phyloP scores from a whole-genome alignment of 164 flowering plant species.

The Houttuynia cordata region DNA sequence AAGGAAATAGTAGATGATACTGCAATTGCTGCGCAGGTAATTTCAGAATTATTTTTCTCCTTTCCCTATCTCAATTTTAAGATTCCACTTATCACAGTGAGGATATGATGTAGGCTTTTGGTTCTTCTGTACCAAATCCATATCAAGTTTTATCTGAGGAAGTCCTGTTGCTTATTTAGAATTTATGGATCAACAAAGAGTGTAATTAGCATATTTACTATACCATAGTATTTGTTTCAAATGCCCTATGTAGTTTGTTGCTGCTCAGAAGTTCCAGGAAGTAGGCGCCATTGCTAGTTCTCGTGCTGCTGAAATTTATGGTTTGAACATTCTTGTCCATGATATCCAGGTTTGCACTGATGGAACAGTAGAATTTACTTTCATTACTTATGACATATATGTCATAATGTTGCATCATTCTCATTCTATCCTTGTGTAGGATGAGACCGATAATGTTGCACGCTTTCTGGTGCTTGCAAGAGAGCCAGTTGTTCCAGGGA shows the following conservation, averaged over 20 bases:
- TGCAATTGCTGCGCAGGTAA: conserved; percentile 94
- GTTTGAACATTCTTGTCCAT: conserved; percentile 58
- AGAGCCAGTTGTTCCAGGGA: conserved; percentile 81
- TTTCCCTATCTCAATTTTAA: background rate
- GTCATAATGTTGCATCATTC: conserved; percentile 4
- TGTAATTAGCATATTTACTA: no score
- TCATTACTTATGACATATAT: background rate
- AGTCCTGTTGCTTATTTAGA: background rate
- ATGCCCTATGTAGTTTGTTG: conserved; percentile 38
- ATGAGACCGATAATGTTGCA: conserved; percentile 73
- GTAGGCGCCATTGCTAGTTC: conserved; percentile 91
- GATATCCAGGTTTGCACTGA: conserved; percentile 73
- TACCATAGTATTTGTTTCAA: background rate
- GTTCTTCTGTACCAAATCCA: background rate
- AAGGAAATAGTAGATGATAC: conserved; percentile 94
- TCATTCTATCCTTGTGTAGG: conserved; percentile 29
- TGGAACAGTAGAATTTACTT: background rate
- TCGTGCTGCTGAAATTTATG: conserved; percentile 66
- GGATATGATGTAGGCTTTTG: background rate
- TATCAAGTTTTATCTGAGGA: background rate
- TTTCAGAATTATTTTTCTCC: background rate
- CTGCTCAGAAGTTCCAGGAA: conserved; percentile 57
- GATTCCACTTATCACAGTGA: background rate
- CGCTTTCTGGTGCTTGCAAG: conserved; percentile 90
- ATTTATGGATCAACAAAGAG: background rate